Conservation (phyloP, 169 alveolate genomes). For the Cardiosporidium cionae region DNA sequence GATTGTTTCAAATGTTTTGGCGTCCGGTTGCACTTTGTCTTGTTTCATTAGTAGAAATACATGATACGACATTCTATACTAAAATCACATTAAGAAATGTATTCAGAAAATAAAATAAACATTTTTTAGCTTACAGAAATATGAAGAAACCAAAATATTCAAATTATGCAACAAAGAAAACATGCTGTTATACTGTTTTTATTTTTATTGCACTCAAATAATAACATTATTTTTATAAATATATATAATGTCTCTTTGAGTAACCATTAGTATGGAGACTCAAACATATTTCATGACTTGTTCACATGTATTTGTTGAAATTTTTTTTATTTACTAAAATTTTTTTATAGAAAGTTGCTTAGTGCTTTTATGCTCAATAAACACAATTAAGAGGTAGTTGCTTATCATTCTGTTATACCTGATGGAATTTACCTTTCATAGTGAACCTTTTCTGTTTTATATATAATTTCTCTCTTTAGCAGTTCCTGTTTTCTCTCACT, state of each 20-base stretch:
- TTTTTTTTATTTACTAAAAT: no score
- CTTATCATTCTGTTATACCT: no score
- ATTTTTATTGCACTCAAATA: not conserved
- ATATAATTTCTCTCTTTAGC: not conserved
- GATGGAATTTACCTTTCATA: not conserved
- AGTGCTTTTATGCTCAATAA: no score
- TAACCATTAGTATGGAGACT: not conserved
- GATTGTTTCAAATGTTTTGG: constrained; percentile 31
- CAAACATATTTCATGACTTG: not conserved
- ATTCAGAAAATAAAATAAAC: not conserved
- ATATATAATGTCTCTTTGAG: not conserved
- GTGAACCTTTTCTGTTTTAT: not conserved
- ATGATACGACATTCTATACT: constrained; percentile 27
- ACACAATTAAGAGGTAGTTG: no score
- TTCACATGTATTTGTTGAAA: no score
- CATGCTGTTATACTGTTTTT: not conserved
- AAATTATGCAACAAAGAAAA: not conserved
- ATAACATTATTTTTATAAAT: not conserved
- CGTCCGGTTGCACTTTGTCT: constrained; percentile 28
- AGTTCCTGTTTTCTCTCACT: not conserved
- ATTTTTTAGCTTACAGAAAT: no score
- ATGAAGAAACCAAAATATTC: no score
- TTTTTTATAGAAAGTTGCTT: no score
- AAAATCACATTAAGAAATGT: not conserved
- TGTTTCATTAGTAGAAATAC: constrained; percentile 27